phyloP scores from a whole-genome alignment of 2,329 filamentous ascomycete genomes.

The Talaromyces sp. region DNA sequence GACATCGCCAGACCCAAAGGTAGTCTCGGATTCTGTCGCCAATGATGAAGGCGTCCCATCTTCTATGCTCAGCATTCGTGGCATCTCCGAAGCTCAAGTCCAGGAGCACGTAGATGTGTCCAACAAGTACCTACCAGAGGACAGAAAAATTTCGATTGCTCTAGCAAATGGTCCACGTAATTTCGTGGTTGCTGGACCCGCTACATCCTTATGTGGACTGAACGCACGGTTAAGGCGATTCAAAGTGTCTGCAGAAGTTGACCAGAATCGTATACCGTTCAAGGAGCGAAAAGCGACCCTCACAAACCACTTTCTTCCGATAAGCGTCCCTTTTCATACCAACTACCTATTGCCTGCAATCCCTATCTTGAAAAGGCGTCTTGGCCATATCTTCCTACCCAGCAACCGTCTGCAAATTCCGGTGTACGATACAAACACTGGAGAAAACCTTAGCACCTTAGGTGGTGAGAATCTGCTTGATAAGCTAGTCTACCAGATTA shows the following conservation, averaged over 20 bases:
- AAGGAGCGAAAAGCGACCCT: background rate
- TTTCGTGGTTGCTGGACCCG: slow-evolving; percentile 92
- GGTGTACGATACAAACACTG: slow-evolving; percentile 86
- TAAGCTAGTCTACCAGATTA: background rate
- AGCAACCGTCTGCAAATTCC: slow-evolving; percentile 70
- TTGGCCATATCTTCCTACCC: background rate
- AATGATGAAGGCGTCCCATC: background rate
- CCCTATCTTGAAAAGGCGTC: slow-evolving; percentile 60
- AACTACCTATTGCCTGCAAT: background rate
- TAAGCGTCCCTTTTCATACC: background rate
- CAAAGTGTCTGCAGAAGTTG: background rate
- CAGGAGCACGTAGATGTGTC: background rate
- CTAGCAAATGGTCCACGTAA: slow-evolving; percentile 95
- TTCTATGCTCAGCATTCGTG: slow-evolving; percentile 4
- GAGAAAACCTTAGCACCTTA: slow-evolving; percentile 73
- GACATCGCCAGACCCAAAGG: background rate
- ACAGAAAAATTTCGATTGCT: slow-evolving; percentile 91
- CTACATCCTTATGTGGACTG: slow-evolving; percentile 91
- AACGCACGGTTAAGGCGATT: slow-evolving; percentile 96
- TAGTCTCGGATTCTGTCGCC: background rate
- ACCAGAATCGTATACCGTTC: background rate
- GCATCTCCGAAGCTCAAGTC: background rate
- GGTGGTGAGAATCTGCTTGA: slow-evolving; percentile 63
- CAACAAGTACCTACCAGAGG: slow-evolving; percentile 56
- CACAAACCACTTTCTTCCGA: background rate